Conservation (phyloP, 495 filamentous ascomycete species). For the Penicillium ochrochloron region DNA sequence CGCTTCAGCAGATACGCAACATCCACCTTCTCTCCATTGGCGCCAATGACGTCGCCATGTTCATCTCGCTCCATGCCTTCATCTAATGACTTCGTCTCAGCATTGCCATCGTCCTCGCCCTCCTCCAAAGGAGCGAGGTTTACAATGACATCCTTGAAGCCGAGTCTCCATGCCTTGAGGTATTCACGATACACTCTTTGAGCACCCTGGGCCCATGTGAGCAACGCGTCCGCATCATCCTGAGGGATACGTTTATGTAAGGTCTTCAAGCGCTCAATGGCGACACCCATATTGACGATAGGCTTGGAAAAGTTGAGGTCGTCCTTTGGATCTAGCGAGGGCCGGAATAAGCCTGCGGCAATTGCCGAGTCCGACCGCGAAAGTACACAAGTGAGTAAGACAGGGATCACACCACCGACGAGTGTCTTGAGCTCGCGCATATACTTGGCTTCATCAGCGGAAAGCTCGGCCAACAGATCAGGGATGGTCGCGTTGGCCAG, state of each 20-base stretch:
- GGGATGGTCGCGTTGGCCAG: constrained; percentile 67
- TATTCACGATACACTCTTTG: constrained; percentile 85
- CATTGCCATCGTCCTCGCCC: constrained; percentile 47
- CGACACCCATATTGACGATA: constrained; percentile 93
- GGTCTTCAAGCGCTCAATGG: constrained; percentile 79
- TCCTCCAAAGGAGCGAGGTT: constrained; percentile 79
- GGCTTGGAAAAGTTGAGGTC: constrained; percentile 76
- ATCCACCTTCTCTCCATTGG: constrained; percentile 87
- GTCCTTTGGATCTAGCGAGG: constrained; percentile 53
- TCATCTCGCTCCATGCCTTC: constrained; percentile 75
- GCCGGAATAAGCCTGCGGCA: constrained; percentile 69
- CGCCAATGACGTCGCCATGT: constrained; percentile 75
- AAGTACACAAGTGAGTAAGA: constrained; percentile 82
- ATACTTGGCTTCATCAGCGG: constrained; percentile 86
- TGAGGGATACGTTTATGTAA: constrained; percentile 80
- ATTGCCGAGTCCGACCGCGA: constrained; percentile 70
- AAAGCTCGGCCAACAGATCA: constrained; percentile 80
- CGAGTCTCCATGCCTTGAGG: constrained; percentile 86
- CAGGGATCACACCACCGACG: constrained; percentile 95
- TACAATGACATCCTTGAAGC: constrained; percentile 94
- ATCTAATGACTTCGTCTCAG: constrained; percentile 60
- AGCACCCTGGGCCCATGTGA: constrained; percentile 79
- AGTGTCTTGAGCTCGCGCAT: constrained; percentile 90
- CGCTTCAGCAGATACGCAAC: constrained; percentile 92
- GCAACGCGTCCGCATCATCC: constrained; percentile 66